Evolutionary conservation across 768 basidiomycete species (phyloP), one percentile per base, ranked within the genome.

Genomic region (Trametes cubensis): DNA sequence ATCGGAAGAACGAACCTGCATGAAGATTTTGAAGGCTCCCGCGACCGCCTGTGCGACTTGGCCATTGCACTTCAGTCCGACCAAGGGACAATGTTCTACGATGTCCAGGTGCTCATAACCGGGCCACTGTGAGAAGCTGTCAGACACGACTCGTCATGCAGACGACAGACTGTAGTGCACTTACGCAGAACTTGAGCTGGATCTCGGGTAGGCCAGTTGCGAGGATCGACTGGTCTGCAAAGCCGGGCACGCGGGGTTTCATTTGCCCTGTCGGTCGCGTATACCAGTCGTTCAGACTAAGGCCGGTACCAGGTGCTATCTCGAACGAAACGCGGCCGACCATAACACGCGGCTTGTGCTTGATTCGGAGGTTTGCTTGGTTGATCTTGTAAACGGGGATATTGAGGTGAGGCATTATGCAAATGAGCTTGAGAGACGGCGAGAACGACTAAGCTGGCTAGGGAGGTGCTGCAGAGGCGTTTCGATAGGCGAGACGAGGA

Each of bases 41-140:
- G 55, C 55, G 20, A 47, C 45, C 7, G 14, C 4, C 2, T 23
- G 10, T 20, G 45, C 44, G n/a, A 56, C 14, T 2, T 56, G 45
- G 3, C 55, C 55, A 20, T 56, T 38, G 44, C 28, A 21, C 55
- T 38, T 46, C 5, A 49, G 20, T 14, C 30, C 45, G 6, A 13
- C n/a, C 44, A 56, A n/a, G 14, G 55, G 25, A 7, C 47, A 10
- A 8, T 4, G 11, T 17, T 56, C 55, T 7, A 30, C 6, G 30
- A 56, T 15, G 44, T 47, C 44, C 20, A 21, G 23, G 10, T 21
- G 45, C 30, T 56, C 55, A 21, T 56, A 56, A 2, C 55, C 55
- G 11, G 45, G 55, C 55, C 55, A 56, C 55, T 56, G 53, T 10
- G 13, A 49, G 23, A 30, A 10, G 13, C 45, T 20, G n/a, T 46